Percentiles rank a stretch among this genome's conserved stretches.
phyloP scores from a whole-genome alignment of 2,329 filamentous ascomycete genomes.

The Xylaria sp. region DNA sequence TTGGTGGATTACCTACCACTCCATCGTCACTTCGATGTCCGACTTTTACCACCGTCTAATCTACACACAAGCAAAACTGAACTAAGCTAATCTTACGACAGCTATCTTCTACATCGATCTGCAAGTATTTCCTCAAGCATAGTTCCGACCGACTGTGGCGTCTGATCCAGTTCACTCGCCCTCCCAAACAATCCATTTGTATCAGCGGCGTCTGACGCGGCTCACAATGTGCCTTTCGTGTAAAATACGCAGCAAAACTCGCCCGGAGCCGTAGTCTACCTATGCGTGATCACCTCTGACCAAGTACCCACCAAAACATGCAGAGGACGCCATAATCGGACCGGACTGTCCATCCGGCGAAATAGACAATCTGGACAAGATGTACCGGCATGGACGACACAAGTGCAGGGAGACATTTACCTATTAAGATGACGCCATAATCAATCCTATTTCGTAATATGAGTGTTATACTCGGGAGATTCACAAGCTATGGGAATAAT shows the following conservation, averaged over 20 bases:
- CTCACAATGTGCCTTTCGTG: background rate
- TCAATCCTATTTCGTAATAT: background rate
- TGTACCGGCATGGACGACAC: background rate
- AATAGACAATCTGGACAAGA: background rate
- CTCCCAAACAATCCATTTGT: background rate
- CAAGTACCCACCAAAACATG: background rate
- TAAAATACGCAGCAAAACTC: background rate
- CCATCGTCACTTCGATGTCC: background rate
- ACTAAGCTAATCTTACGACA: background rate
- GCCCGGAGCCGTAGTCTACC: background rate
- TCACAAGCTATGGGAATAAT: background rate
- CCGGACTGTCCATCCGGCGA: background rate
- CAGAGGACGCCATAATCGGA: background rate
- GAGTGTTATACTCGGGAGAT: background rate
- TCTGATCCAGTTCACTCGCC: background rate
- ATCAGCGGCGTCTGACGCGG: background rate
- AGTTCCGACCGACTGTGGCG: background rate
- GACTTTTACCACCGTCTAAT: background rate
- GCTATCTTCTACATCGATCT: background rate
- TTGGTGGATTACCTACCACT: background rate
- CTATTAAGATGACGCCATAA: background rate
- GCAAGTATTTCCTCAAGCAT: background rate
- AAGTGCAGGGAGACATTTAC: background rate
- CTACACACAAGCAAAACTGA: background rate
- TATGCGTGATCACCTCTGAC: background rate